Evolutionary conservation across 106 monocot genomes (phyloP).

Genomic region (Acanthochlamys bracteata): DNA sequence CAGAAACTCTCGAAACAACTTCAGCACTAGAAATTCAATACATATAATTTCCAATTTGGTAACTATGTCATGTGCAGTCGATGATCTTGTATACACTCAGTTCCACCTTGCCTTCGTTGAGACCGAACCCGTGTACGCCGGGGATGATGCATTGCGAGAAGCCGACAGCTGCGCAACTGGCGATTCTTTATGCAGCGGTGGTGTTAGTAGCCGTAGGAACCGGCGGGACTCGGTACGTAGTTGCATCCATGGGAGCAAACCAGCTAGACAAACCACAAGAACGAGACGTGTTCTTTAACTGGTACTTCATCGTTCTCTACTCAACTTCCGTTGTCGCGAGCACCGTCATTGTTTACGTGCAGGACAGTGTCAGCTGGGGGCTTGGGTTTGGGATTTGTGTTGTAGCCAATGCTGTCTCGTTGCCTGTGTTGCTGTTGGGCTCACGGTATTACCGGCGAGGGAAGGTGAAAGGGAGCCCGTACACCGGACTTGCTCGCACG

Average conservation of each 20-base stretch:
- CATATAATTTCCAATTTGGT: not conserved
- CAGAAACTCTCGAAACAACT: not conserved
- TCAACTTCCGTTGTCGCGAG: slow-evolving; percentile 16
- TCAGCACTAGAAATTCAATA: not conserved
- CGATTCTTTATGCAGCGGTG: slow-evolving; percentile 24
- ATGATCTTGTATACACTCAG: slow-evolving; percentile 39
- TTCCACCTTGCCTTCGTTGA: slow-evolving; percentile 20
- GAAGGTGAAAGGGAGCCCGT: slow-evolving; percentile 45
- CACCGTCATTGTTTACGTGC: slow-evolving; percentile 56
- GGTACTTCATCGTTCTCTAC: slow-evolving; percentile 53
- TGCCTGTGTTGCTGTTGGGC: slow-evolving; percentile 29
- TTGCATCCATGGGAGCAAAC: slow-evolving; percentile 42
- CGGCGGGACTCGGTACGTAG: slow-evolving; percentile 47
- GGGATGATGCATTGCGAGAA: slow-evolving; percentile 6
- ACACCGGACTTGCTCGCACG: slow-evolving; percentile 37
- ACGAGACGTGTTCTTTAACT: slow-evolving; percentile 49
- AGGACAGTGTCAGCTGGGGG: slow-evolving; percentile 56
- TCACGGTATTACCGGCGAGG: slow-evolving; percentile 18
- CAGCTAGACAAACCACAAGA: slow-evolving; percentile 42
- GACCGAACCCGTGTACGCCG: slow-evolving; percentile 23
- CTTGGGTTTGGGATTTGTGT: slow-evolving; percentile 38
- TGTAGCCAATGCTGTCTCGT: slow-evolving; percentile 4
- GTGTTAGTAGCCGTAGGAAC: slow-evolving; percentile 23
- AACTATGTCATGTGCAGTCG: slow-evolving; percentile 14
- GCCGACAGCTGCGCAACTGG: slow-evolving; percentile 25